Percentiles rank a stretch among this genome's conserved stretches.
Conservation (phyloP, 2,329 filamentous ascomycete species). For the Lachnellula hyalina region DNA sequence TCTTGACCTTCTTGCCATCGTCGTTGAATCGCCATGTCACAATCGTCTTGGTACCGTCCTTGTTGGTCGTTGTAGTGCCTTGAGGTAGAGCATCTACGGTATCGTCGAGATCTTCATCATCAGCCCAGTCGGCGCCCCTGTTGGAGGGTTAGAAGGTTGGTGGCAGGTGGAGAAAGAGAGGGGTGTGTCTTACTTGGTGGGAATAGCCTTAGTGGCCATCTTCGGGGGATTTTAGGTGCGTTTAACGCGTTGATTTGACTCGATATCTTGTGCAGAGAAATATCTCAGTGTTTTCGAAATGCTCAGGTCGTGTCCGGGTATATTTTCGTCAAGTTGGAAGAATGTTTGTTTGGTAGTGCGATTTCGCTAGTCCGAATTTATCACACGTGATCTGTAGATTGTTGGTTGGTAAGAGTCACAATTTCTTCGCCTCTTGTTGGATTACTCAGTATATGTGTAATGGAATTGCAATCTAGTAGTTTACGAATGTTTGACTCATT, state of each 20-base stretch:
- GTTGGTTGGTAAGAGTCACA: not conserved
- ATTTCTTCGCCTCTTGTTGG: not conserved
- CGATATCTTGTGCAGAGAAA: not conserved
- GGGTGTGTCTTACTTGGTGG: not conserved
- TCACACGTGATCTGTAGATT: too few relatives aligned
- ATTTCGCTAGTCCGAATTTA: not conserved
- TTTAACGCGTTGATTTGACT: not conserved
- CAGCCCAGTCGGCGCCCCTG: constrained; percentile 71
- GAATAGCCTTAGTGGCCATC: constrained; percentile 31
- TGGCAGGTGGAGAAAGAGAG: constrained; percentile 9
- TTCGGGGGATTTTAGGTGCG: constrained; percentile 37
- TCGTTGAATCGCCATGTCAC: constrained; percentile 89
- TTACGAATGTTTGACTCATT: constrained; percentile 7
- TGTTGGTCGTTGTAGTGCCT: constrained; percentile 88
- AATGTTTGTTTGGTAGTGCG: not conserved
- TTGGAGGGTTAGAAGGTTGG: constrained; percentile 15
- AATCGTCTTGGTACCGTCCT: constrained; percentile 96
- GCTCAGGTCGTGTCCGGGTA: too few relatives aligned
- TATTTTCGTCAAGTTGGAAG: too few relatives aligned
- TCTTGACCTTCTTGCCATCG: constrained; percentile 92
- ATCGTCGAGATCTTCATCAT: constrained; percentile 82
- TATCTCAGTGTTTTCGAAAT: too few relatives aligned
- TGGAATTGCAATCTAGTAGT: not conserved
- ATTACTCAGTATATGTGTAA: not conserved
- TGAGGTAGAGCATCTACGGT: constrained; percentile 68